Conservation (phyloP, 169 alveolate species). For the Plasmodium gallinaceum region DNA sequence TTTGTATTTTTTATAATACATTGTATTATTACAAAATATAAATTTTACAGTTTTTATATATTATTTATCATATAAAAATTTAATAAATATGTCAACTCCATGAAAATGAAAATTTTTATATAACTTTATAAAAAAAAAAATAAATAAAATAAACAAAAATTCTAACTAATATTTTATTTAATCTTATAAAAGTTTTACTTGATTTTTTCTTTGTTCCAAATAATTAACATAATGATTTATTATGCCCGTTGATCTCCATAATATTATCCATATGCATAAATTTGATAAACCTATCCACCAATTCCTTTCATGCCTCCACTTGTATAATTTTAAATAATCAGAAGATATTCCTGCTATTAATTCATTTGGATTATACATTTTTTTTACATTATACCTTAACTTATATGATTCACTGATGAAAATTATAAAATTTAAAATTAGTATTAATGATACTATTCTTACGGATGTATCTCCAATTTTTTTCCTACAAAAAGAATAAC, state of each 20-base stretch:
- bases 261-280: constrained; percentile 76
- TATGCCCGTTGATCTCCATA: constrained; percentile 76
- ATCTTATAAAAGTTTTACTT: constrained; percentile 10
- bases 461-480: constrained; percentile 73
- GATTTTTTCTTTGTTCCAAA: constrained; percentile 51
- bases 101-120: no score
- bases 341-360: constrained; percentile 25
- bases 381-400: constrained; percentile 37
- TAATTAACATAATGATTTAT: constrained; percentile 64
- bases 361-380: constrained; percentile 42
- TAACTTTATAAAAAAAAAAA: no score
- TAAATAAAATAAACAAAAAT: no score
- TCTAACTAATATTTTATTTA: background rate
- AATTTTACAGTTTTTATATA: no score
- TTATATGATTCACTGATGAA: constrained; percentile 73
- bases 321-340: constrained; percentile 66
- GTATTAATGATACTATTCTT: constrained; percentile 67
- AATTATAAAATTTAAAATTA: constrained; percentile 48
- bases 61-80: no score
- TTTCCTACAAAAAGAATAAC: constrained; percentile 74
- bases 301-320: constrained; percentile 77
- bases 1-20: no score
- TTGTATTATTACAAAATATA: no score
- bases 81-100: no score
- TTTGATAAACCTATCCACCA: constrained; percentile 77